A percentile compares a stretch with the other conserved stretches of the same genome.
phyloP scores from a whole-genome alignment of 2,329 filamentous ascomycete species.

The Pseudocercospora eumusae region DNA sequence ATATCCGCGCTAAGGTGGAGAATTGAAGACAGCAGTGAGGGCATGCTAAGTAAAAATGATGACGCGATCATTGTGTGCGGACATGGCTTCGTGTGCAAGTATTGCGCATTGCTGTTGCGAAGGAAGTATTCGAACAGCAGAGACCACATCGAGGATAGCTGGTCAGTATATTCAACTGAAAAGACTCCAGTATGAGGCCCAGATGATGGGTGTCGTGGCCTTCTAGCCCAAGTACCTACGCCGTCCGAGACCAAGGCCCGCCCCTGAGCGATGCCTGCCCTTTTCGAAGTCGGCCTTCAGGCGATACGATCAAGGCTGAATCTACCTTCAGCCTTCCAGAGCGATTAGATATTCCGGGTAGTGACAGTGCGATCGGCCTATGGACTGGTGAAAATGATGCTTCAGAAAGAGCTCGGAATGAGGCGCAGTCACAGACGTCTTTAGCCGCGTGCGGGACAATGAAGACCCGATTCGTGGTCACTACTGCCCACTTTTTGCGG shows the following conservation, averaged over 20 bases:
- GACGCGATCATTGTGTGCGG: no score
- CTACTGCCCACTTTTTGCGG: slow-evolving; percentile 1
- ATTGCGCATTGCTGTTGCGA: no score
- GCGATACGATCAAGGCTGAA: background rate
- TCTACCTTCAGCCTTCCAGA: no score
- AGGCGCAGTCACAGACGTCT: background rate
- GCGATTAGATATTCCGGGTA: background rate
- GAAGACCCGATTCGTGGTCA: background rate
- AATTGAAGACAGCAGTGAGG: no score
- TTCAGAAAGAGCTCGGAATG: slow-evolving; percentile 1
- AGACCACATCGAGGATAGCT: background rate
- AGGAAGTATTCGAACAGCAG: no score
- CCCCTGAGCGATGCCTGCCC: background rate
- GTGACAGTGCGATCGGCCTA: background rate
- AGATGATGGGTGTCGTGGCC: background rate
- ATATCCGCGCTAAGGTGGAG: no score
- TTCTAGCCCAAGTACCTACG: background rate
- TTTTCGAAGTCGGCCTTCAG: background rate
- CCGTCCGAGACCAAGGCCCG: background rate
- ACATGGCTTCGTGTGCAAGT: no score
- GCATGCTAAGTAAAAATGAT: no score
- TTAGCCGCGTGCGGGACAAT: slow-evolving; percentile 4
- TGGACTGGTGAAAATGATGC: background rate
- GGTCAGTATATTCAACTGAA: no score
- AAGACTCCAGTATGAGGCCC: no score